Evolutionary conservation across 2,329 filamentous ascomycete genomes (phyloP), one percentile per base, ranked within the genome.

Genomic region (Fusarium caatingaense): DNA sequence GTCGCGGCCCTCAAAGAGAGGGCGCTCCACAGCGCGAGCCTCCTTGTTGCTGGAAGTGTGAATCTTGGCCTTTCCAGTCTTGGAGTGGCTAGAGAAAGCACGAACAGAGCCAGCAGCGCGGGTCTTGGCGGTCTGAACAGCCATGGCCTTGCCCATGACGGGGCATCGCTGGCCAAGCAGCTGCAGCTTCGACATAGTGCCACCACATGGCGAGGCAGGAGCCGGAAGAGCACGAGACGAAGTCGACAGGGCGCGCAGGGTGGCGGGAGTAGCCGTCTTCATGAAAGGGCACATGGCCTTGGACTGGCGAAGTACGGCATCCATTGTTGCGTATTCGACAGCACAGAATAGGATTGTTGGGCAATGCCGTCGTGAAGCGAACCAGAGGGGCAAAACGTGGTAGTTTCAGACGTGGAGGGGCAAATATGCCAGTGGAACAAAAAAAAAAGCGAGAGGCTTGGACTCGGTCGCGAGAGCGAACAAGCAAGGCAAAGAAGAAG

Each of bases 251-350:
- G 94, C 92, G 74, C 96, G 94, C 70, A 99, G 89, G 60, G 94
- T 94, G 74, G 94, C 92, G 74, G 95, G 93, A 40, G 94, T 95
- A 37, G 96, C 95, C 83, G 94, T 93, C 86, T 94, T 95, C 82
- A 99, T 86, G 84, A 99, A 99, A 59, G 96, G 96, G 84, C 96
- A 99, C 91, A 99, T 92, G 79, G 92, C 90, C 87, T 94, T 94
- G 80, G 94, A 98, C 83, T 98, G 94, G 81, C 93, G 93, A 77
- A 98, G 90, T 76, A 98, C 90, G 77, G 93, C 88, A 87, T 99
- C 96, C 96, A 99, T 99, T 65, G 25, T 56, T 72, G 57, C 56
- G 64, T 79, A 72, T 64, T 34, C 37, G 34, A 51, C 32, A 37
- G 42, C 32, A 27, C 44, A 51, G 40, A 45, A 42, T 51, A 32